A percentile compares a stretch with the other conserved stretches of the same genome.
Evolutionary conservation across 257 asterid species (phyloP).

Genomic region (Primulina tabacum): DNA sequence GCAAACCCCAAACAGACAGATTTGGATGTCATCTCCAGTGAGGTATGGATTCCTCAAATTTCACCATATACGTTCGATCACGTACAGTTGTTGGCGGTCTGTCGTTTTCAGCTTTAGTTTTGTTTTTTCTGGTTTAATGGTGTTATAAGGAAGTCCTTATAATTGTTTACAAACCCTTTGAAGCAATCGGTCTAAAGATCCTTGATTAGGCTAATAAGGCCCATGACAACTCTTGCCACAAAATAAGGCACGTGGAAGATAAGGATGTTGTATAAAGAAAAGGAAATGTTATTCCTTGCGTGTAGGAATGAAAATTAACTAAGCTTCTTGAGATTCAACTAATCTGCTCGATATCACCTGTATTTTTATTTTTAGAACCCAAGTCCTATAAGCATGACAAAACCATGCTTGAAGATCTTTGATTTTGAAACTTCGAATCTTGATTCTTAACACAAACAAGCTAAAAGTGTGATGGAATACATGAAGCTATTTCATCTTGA

Average conservation of each 20-base stretch:
- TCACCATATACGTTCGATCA: background rate
- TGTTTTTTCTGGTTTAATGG: background rate
- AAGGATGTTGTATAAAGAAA: background rate
- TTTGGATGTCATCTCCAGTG: constrained; percentile 98
- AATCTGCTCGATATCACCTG: background rate
- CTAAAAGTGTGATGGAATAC: no score
- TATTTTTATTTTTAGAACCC: background rate
- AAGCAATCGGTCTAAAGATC: background rate
- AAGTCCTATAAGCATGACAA: background rate
- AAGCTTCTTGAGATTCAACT: background rate
- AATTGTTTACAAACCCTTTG: background rate
- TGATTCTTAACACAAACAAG: no score
- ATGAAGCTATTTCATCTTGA: no score
- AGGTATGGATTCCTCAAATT: constrained; percentile 46
- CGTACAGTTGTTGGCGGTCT: background rate
- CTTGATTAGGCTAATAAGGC: background rate
- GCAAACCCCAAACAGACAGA: constrained; percentile 90
- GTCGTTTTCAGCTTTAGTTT: background rate
- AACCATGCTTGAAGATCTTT: background rate
- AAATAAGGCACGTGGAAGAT: background rate
- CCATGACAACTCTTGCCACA: background rate
- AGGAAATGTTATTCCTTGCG: background rate
- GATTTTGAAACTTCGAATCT: no score
- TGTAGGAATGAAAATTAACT: background rate
- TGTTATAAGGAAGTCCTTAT: background rate